phyloP scores from a whole-genome alignment of 2,329 filamentous ascomycete species.

The Colletotrichum euphorbiae region DNA sequence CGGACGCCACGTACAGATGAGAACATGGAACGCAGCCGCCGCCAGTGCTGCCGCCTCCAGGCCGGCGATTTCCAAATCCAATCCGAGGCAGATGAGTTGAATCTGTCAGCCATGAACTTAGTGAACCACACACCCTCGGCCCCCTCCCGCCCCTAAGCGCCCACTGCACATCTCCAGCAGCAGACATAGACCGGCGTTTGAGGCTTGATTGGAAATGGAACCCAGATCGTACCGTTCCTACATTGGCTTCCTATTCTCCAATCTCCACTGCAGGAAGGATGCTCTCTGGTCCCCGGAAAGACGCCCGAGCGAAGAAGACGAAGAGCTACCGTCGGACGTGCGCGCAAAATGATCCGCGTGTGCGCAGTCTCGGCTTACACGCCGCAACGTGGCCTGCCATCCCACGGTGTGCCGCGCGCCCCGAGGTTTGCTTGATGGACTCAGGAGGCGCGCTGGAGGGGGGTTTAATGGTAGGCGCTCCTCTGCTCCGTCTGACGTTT shows the following conservation, averaged over 20 bases:
- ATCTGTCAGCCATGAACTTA: too few relatives aligned
- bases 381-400: conserved; percentile 15
- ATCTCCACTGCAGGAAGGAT: conserved; percentile 4
- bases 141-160: not conserved
- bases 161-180: not conserved
- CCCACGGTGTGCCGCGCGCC: not conserved
- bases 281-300: not conserved
- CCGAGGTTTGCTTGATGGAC: not conserved
- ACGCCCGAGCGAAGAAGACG: not conserved
- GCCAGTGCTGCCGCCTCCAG: too few relatives aligned
- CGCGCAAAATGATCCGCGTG: not conserved
- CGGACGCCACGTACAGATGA: too few relatives aligned
- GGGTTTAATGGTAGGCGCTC: not conserved
- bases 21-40: too few relatives aligned
- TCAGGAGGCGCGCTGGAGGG: not conserved
- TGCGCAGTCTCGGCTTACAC: not conserved
- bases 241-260: not conserved
- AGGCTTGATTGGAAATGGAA: conserved; percentile 16
- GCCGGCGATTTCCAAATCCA: too few relatives aligned
- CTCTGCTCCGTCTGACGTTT: not conserved
- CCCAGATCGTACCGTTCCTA: conserved; percentile 12
- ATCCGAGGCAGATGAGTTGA: too few relatives aligned
- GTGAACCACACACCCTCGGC: too few relatives aligned
- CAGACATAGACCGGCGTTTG: conserved; percentile 20
- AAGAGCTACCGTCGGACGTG: conserved; percentile 4